Percentiles rank a stretch among this genome's conserved stretches.
phyloP scores from a whole-genome alignment of 148 eudicot genomes.

The Agrostemma githago region DNA sequence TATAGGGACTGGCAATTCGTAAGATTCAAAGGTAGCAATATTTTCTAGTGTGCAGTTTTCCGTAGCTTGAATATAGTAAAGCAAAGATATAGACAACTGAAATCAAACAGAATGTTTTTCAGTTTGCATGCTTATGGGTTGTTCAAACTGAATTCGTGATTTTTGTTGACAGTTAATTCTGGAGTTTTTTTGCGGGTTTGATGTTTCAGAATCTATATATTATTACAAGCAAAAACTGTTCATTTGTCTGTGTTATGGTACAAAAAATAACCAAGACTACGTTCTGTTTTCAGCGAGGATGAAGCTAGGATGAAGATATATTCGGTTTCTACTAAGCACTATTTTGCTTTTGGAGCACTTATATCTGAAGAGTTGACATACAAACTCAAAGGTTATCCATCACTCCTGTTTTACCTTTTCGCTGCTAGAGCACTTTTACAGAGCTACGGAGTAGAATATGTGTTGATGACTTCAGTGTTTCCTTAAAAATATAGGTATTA shows the following conservation, averaged over 20 bases:
- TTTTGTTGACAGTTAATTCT: neutral
- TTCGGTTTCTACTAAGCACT: slow-evolving; percentile 66
- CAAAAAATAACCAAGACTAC: neutral
- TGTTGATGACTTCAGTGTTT: no score
- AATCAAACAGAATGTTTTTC: neutral
- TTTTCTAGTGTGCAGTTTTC: neutral
- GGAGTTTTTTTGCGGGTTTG: neutral
- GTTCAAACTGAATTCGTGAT: neutral
- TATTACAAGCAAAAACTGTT: neutral
- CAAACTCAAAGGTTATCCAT: slow-evolving; percentile 49
- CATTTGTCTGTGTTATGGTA: neutral
- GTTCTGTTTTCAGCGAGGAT: slow-evolving; percentile 40
- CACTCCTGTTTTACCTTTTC: neutral
- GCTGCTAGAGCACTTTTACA: neutral
- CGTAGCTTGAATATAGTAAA: neutral
- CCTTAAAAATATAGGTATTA: neutral
- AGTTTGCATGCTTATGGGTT: neutral
- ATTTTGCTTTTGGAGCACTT: slow-evolving; percentile 62
- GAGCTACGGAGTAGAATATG: neutral
- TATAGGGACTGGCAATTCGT: no score
- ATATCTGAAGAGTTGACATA: slow-evolving; percentile 40
- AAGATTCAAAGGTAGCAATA: no score
- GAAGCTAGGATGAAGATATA: slow-evolving; percentile 72
- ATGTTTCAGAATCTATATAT: neutral
- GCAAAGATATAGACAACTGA: neutral